phyloP scores from a whole-genome alignment of 129 eudicot genomes.

The Artemisia tridentata region DNA sequence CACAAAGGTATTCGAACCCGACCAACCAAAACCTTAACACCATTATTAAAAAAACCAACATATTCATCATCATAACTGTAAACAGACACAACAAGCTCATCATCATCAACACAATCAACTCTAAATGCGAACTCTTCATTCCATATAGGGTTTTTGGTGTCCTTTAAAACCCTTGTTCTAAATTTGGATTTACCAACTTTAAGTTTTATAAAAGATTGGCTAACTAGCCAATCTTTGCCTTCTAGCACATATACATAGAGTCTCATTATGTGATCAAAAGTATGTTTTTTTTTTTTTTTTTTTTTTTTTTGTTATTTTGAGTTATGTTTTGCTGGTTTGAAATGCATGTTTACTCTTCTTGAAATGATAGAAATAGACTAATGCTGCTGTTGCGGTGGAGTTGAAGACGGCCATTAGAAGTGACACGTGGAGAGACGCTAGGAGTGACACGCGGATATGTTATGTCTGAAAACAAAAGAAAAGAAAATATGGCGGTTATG shows the following conservation, averaged over 20 bases:
- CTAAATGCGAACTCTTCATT: slow-evolving; percentile 90
- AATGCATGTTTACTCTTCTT: slow-evolving; percentile 1
- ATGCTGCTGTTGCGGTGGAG: slow-evolving; percentile 16
- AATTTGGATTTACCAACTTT: slow-evolving; percentile 68
- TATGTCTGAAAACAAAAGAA: slow-evolving; percentile 22
- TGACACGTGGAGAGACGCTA: slow-evolving; percentile 54
- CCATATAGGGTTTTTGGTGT: slow-evolving; percentile 65
- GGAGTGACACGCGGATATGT: slow-evolving; percentile 57
- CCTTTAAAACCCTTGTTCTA: slow-evolving; percentile 55
- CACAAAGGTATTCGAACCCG: slow-evolving; percentile 74
- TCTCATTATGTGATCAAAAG: slow-evolving; percentile 43
- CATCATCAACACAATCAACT: slow-evolving; percentile 49
- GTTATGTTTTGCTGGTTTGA: neutral
- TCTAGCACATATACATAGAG: slow-evolving; percentile 74
- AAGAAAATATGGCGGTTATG: slow-evolving; percentile 26
- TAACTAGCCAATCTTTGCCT: slow-evolving; percentile 46
- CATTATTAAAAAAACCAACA: slow-evolving; percentile 39
- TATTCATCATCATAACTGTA: slow-evolving; percentile 38
- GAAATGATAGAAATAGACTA: neutral
- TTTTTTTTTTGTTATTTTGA: neutral
- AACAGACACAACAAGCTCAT: slow-evolving; percentile 59
- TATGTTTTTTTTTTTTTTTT: too few relatives aligned
- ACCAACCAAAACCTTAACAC: slow-evolving; percentile 54
- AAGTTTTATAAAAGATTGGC: slow-evolving; percentile 53
- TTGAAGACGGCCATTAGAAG: slow-evolving; percentile 30